A percentile compares a stretch with the other conserved stretches of the same genome.
Evolutionary conservation across 176 grass and related monocot genomes (phyloP).

Genomic region (Oryza coarctata): DNA sequence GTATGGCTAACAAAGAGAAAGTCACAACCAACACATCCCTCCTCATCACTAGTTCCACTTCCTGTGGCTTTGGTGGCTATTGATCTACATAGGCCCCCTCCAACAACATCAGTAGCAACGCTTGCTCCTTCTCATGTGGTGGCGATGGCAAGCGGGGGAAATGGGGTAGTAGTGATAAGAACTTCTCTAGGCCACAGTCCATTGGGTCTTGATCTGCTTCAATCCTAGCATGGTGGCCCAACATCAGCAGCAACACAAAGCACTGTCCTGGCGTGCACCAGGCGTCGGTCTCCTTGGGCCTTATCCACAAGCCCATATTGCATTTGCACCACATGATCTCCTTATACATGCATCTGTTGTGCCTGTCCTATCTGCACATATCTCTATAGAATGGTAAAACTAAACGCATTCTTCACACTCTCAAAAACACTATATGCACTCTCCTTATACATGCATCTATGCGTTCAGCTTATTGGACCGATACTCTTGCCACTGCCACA

Average conservation of each 20-base stretch:
- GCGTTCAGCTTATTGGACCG: no score
- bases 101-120: not conserved
- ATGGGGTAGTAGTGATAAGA: no score
- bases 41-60: accelerated
- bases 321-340: accelerated
- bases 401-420: no score
- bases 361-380: not conserved
- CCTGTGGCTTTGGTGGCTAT: no score
- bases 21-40: accelerated
- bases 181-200: no score
- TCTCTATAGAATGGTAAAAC: no score
- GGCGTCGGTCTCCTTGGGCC: not conserved
- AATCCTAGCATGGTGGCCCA: accelerated
- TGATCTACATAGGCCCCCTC: no score
- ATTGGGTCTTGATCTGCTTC: not conserved
- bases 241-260: no score
- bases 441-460: no score
- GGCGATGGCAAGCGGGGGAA: no score
- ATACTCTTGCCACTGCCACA: no score
- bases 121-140: not conserved
- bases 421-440: no score
- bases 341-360: accelerated
- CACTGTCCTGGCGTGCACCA: accelerated
- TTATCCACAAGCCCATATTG: not conserved
- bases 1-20: accelerated